These are phyloP conservation scores for Colletotrichum sp. DNA, from an alignment of 2,329 filamentous ascomycete species.

Conservation along the genomic window DNA sequence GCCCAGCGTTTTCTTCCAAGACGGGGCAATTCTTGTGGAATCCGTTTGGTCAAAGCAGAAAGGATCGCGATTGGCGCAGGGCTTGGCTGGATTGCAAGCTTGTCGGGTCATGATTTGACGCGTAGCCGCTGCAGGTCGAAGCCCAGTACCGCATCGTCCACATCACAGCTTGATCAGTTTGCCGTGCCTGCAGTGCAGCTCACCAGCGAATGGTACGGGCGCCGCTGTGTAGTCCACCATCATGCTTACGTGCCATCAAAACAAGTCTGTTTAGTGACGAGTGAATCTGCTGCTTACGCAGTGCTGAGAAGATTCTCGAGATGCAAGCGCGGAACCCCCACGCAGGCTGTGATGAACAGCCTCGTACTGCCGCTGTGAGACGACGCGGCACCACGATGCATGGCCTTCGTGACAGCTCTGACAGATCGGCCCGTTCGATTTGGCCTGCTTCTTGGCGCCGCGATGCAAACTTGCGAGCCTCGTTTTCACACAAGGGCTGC, in stretches of 20 bases:
- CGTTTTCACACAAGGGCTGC: neutral
- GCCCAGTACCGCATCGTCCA: neutral
- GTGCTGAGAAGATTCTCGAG: neutral
- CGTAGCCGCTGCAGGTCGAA: neutral
- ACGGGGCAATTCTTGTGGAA: neutral
- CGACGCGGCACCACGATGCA: neutral
- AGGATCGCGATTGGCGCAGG: neutral
- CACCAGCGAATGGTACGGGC: neutral
- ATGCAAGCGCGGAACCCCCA: neutral
- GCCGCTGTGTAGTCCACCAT: neutral
- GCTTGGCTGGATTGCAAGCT: neutral
- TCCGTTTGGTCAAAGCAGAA: neutral
- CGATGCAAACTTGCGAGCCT: neutral
- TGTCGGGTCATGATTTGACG: neutral
- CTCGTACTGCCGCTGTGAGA: neutral
- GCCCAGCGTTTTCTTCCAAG: neutral
- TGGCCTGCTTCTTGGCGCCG: neutral
- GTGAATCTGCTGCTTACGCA: neutral
- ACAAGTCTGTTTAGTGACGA: neutral
- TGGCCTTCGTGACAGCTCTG: neutral
- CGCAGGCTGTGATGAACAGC: neutral
- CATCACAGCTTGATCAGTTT: neutral
- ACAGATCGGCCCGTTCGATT: neutral
- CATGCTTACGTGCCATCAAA: rapidly evolving
- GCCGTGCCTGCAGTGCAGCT: neutral